These are phyloP conservation scores for Rhynchosporium graminicola DNA, from an alignment of 2,329 filamentous ascomycete species.

Conservation along the genomic window DNA sequence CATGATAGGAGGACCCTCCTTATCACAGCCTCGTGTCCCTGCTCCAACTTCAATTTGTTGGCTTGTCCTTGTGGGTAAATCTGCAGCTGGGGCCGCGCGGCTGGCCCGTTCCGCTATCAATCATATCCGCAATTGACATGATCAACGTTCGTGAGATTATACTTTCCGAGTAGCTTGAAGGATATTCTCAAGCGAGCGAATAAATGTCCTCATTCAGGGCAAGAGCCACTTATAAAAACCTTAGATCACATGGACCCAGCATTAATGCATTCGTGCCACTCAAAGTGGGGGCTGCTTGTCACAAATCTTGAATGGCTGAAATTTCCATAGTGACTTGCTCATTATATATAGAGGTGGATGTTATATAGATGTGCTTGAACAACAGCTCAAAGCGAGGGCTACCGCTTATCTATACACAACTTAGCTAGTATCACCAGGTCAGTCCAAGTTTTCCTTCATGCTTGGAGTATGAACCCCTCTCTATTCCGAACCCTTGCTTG, in stretches of 20 bases:
- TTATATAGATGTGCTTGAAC: too few species aligned
- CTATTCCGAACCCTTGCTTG: conserved; percentile 7
- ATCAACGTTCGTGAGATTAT: neutral
- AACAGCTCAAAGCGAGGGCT: too few species aligned
- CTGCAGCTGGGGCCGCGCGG: neutral
- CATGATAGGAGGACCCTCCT: neutral
- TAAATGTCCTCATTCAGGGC: neutral
- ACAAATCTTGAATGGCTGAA: too few species aligned
- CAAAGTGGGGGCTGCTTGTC: too few species aligned
- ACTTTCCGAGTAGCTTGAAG: neutral
- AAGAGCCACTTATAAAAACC: neutral
- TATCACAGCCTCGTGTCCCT: neutral
- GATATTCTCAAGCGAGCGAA: neutral
- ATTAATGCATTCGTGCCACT: too few species aligned
- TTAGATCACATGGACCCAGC: too few species aligned
- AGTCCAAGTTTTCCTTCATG: too few species aligned
- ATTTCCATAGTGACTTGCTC: too few species aligned
- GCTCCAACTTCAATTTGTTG: neutral
- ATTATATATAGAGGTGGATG: too few species aligned
- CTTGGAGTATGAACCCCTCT: neutral
- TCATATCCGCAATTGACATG: neutral
- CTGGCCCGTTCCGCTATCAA: conserved; percentile 4
- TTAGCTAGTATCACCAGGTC: too few species aligned
- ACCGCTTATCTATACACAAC: too few species aligned
- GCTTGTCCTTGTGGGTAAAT: neutral